Conservation (phyloP, 1,139 yeast genomes). For the Pichiaceae sp. region DNA sequence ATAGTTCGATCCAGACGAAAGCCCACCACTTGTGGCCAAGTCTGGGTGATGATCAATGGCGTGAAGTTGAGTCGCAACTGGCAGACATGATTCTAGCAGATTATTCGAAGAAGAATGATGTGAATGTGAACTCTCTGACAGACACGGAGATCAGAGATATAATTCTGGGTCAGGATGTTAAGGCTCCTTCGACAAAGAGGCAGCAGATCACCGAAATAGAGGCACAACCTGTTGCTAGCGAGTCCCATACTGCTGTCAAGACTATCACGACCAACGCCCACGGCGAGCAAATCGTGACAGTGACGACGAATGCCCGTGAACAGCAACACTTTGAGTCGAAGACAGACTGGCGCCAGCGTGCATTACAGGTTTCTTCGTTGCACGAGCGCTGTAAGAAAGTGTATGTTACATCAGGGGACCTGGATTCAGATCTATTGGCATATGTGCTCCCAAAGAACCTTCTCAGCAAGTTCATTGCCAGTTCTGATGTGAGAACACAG, state of each 20-base stretch:
- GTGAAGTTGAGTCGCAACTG: slow-evolving; percentile 75
- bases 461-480: slow-evolving; percentile 66
- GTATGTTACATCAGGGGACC: slow-evolving; percentile 56
- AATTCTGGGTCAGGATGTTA: slow-evolving; percentile 88
- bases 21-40: slow-evolving; percentile 94
- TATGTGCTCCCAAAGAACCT: slow-evolving; percentile 79
- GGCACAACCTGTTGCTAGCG: slow-evolving; percentile 28
- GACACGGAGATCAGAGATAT: slow-evolving; percentile 91
- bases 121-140: slow-evolving; percentile 79
- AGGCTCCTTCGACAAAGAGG: slow-evolving; percentile 80
- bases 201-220: slow-evolving; percentile 70
- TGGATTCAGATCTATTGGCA: slow-evolving; percentile 48
- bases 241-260: slow-evolving; percentile 62
- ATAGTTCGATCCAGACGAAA: slow-evolving; percentile 56
- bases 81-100: slow-evolving; percentile 83
- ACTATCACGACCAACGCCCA: slow-evolving; percentile 85
- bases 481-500: slow-evolving; percentile 76
- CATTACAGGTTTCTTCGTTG: slow-evolving; percentile 68
- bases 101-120: slow-evolving; percentile 78
- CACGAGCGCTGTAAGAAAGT: slow-evolving; percentile 72
- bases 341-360: slow-evolving; percentile 88
- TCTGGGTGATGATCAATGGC: slow-evolving; percentile 84
- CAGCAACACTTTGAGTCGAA: slow-evolving; percentile 76
- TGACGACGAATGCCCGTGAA: slow-evolving; percentile 85
- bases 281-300: slow-evolving; percentile 93